Evolutionary conservation across 108 stramenopile genomes (phyloP).

Genomic region (Skeletonema grethae): DNA sequence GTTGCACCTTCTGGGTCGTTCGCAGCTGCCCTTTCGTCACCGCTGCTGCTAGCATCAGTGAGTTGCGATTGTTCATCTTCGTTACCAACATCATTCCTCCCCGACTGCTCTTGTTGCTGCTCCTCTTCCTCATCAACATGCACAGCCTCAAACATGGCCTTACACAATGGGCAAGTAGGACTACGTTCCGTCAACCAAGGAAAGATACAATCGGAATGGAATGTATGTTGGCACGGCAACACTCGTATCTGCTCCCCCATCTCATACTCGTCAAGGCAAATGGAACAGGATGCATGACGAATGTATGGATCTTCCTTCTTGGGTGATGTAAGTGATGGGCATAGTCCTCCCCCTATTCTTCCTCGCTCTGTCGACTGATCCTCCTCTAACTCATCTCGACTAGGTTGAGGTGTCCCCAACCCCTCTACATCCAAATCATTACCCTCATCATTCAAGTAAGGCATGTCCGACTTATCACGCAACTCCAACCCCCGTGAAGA

Average conservation of each 20-base stretch:
- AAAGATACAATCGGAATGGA: slow-evolving; percentile 88
- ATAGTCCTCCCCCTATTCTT: slow-evolving; percentile 8
- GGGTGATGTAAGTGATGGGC: slow-evolving; percentile 8
- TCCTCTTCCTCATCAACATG: slow-evolving; percentile 20
- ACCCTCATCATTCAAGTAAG: slow-evolving; percentile 19
- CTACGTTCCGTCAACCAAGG: slow-evolving; percentile 90
- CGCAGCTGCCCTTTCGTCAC: not conserved
- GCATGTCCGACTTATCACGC: slow-evolving; percentile 40
- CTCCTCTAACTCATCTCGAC: not conserved
- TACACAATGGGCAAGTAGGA: slow-evolving; percentile 84
- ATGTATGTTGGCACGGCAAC: slow-evolving; percentile 87
- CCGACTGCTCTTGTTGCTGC: slow-evolving; percentile 2
- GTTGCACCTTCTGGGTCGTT: not conserved
- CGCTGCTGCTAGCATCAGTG: not conserved
- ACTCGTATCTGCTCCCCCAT: slow-evolving; percentile 65
- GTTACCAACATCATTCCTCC: not conserved
- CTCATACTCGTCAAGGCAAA: slow-evolving; percentile 91
- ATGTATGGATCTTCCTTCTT: slow-evolving; percentile 13
- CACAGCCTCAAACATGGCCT: slow-evolving; percentile 60
- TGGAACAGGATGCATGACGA: slow-evolving; percentile 65
- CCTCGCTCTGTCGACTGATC: not conserved
- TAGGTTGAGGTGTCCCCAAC: not conserved
- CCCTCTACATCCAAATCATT: slow-evolving; percentile 1
- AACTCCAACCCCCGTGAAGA: slow-evolving; percentile 25
- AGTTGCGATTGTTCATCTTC: not conserved